Conservation (phyloP, 2,329 filamentous ascomycete genomes). For the Trichothecium roseum region DNA sequence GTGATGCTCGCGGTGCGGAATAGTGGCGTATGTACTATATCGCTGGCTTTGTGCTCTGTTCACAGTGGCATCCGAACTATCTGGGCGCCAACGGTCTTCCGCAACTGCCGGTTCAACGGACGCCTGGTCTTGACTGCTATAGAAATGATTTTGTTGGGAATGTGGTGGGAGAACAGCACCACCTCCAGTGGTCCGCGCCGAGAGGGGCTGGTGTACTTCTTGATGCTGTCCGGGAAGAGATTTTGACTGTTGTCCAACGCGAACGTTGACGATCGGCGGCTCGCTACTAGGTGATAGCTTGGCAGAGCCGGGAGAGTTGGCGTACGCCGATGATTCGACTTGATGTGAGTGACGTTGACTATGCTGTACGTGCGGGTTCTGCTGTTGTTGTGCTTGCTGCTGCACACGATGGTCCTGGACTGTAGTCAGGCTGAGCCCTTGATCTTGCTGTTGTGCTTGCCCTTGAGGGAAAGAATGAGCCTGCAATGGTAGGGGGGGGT, state of each 20-base stretch:
- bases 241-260: neutral
- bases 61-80: slow-evolving; percentile 33
- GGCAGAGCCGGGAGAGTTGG: neutral
- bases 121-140: slow-evolving; percentile 12
- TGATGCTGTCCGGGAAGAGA: slow-evolving; percentile 7
- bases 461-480: no score
- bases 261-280: no score
- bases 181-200: slow-evolving; percentile 7
- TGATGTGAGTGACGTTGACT: neutral
- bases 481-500: neutral
- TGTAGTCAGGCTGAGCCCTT: slow-evolving; percentile 4
- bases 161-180: slow-evolving; percentile 8
- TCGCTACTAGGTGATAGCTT: no score
- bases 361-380: neutral
- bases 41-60: slow-evolving; percentile 43
- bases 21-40: slow-evolving; percentile 24
- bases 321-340: neutral
- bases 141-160: slow-evolving; percentile 9
- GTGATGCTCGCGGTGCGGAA: slow-evolving; percentile 10
- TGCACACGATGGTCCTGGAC: slow-evolving; percentile 2
- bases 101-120: slow-evolving; percentile 14
- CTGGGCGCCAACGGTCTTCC: slow-evolving; percentile 25
- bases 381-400: slow-evolving; percentile 9
- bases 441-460: slow-evolving; percentile 1
- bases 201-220: slow-evolving; percentile 14